Percentiles rank a stretch among this genome's conserved stretches.
phyloP scores from a whole-genome alignment of 2,329 filamentous ascomycete genomes.

The Pseudocercospora fuligena region DNA sequence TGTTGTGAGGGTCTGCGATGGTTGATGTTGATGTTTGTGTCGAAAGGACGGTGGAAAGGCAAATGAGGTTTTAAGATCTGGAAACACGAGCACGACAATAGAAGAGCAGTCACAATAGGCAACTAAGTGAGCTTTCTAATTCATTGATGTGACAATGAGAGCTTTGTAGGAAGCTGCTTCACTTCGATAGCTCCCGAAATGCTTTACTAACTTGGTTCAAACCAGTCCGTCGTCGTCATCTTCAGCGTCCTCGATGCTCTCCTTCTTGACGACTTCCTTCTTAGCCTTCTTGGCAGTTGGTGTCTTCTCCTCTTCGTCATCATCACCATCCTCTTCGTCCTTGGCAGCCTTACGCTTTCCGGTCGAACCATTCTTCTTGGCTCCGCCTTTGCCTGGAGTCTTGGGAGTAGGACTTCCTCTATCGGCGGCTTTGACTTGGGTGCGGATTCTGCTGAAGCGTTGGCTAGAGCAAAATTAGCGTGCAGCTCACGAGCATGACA shows the following conservation, averaged over 20 bases:
- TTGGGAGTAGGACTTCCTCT: background rate
- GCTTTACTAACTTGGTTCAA: background rate
- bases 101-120: no score
- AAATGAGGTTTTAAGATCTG: no score
- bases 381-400: constrained; percentile 10
- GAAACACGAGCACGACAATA: no score
- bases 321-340: constrained; percentile 8
- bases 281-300: constrained; percentile 11
- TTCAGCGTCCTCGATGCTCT: background rate
- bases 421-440: constrained; percentile 3
- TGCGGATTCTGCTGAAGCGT: constrained; percentile 13
- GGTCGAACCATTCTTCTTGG: constrained; percentile 11
- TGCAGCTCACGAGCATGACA: no score
- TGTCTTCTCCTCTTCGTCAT: constrained; percentile 2
- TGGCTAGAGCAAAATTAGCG: background rate
- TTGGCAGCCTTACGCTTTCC: constrained; percentile 12
- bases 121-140: no score
- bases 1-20: background rate
- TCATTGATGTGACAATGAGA: no score
- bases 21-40: background rate
- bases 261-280: constrained; percentile 6
- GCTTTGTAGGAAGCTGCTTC: background rate
- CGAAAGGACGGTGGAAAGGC: no score
- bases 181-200: background rate
- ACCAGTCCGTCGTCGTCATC: constrained; percentile 2